Conservation (phyloP, 148 eudicot species). For the Rhododendron simsii region DNA sequence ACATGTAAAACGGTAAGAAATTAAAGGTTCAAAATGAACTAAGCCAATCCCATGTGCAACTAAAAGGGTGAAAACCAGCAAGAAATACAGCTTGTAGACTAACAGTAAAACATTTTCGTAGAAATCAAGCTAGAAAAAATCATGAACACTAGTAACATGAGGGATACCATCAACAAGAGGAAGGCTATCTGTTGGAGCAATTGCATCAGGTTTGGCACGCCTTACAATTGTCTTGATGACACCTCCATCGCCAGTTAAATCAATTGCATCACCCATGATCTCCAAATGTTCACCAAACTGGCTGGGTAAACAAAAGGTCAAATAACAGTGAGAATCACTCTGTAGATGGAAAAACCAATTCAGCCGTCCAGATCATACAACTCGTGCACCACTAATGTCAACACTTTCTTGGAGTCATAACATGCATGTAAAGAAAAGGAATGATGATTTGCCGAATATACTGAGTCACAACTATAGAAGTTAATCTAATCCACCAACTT, state of each 20-base stretch:
- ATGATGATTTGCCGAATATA: not conserved
- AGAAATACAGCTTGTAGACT: not conserved
- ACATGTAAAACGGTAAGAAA: not conserved
- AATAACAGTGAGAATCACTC: not conserved
- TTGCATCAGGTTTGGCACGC: conserved; percentile 71
- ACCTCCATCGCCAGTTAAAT: conserved; percentile 91
- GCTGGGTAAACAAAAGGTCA: conserved; percentile 3
- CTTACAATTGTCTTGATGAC: conserved; percentile 73
- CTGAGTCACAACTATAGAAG: not conserved
- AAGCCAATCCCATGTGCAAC: not conserved
- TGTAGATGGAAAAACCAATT: not conserved
- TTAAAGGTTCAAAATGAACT: not conserved
- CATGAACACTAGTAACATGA: not conserved
- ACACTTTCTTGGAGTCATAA: not conserved
- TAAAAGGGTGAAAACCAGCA: not conserved
- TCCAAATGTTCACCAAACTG: conserved; percentile 26
- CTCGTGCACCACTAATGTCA: not conserved
- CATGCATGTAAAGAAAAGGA: not conserved
- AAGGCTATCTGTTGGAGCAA: conserved; percentile 77
- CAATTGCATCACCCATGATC: conserved; percentile 63
- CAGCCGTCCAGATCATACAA: conserved; percentile 1
- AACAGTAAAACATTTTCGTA: not conserved
- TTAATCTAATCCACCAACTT: not conserved
- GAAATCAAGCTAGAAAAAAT: not conserved
- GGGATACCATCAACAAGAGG: conserved; percentile 82